Base-by-base conservation (phyloP, 768 basidiomycete genomes). In the Exidia glandulosa region DNA sequence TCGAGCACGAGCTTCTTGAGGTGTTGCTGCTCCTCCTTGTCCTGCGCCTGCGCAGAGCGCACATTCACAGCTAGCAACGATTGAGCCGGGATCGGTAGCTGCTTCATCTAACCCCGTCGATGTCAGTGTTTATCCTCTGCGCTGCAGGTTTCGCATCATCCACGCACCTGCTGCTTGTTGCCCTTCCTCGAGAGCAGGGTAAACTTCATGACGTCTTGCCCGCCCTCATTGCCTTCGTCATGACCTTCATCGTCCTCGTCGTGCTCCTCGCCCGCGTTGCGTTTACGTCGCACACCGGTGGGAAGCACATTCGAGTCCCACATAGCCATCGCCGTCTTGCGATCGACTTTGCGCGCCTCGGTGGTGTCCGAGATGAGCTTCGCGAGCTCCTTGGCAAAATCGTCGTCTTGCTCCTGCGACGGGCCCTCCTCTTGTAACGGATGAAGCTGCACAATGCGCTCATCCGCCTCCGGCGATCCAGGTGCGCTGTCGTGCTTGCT, bases 1-100 rank as follows among this genome's bases (percentile, higher is more conserved):
- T 92, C 82, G 57, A 95, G 80, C 3, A 96, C 96, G 23, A 98
- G 80, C n/a, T 86, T 84, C 76, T 99, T 99, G 65, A 99, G 75
- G 62, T 97, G 91, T 71, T 98, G 93, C 66, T 98, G 95, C 69
- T 99, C 96, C 6, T 90, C 92, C 73, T 87, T 90, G 72, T 94
- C 93, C 69, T 94, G 93, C 63, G 90, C 76, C 68, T 97, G 96
- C 47, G 96, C 91, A 2, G 88, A 83, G 32, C 87, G 84, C 2
- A 94, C 94, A 66, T 96, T 92, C 56, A 94, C 79, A 1, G 95
- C 96, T 32, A 99, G 78, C 2, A 92, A 78, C 7, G 95, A 92
- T 64, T 83, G 86, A 7, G 90, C 76, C 10, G 96, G 96, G 47
- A 99, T 85, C 54, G 91, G 86, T 50, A 99, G 79, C 67, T 90